phyloP scores from a whole-genome alignment of 75 land plant species.

The Isoetes taiwanensis region DNA sequence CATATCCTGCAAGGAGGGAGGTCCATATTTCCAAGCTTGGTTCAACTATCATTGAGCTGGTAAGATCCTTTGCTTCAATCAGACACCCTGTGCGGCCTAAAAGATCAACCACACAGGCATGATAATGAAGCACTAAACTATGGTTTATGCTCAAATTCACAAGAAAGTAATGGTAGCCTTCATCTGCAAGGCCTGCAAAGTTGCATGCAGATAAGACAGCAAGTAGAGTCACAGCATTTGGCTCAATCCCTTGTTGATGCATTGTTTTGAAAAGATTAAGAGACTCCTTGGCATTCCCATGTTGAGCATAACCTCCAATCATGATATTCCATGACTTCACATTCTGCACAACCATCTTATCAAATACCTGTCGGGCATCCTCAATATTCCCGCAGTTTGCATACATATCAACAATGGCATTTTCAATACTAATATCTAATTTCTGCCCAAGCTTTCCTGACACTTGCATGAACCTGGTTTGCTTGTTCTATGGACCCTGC shows the following conservation, averaged over 20 bases:
- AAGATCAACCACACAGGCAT: conserved; percentile 5
- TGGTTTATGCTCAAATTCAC: background rate
- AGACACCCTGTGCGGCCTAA: background rate
- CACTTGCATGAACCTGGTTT: no score
- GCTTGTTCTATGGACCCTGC: no score
- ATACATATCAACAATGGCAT: background rate
- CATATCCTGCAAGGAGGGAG: no score
- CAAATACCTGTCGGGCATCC: background rate
- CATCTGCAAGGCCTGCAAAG: conserved; percentile 4
- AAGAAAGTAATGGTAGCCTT: background rate
- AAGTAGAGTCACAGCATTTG: background rate
- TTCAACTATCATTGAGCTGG: no score
- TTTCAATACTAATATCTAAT: no score
- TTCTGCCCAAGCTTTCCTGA: no score
- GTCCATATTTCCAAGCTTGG: no score
- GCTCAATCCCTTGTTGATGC: background rate
- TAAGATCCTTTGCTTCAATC: background rate
- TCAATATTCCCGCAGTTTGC: background rate
- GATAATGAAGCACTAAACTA: background rate
- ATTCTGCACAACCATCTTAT: background rate
- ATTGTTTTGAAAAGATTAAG: background rate
- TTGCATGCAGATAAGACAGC: background rate
- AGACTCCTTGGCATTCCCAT: background rate
- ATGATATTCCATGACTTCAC: background rate
- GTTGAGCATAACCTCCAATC: background rate